These are phyloP conservation scores for Trichoderma sp. DNA, from an alignment of 2,329 filamentous ascomycete species.

Conservation along the genomic window DNA sequence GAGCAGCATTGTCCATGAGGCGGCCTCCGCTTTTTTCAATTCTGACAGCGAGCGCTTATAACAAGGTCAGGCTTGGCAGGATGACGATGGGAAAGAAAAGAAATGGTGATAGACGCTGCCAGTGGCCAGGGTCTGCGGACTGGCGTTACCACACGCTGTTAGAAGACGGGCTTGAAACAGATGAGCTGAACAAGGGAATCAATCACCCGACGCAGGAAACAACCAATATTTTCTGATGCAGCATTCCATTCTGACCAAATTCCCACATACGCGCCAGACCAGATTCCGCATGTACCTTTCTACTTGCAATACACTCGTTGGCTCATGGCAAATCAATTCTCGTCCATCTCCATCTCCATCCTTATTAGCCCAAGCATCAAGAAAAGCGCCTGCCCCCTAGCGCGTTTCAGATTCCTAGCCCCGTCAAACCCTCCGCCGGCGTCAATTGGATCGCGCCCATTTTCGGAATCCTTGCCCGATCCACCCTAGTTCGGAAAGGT, in stretches of 20 bases:
- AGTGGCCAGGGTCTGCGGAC: neutral
- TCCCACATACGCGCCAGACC: neutral
- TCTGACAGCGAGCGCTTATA: conserved; percentile 4
- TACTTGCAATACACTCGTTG: neutral
- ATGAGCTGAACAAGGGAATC: neutral
- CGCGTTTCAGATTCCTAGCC: conserved; percentile 15
- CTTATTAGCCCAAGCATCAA: neutral
- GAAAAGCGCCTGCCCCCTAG: neutral
- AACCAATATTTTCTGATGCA: neutral
- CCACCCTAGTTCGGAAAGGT: conserved; percentile 4
- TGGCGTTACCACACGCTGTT: neutral
- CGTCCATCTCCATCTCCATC: neutral
- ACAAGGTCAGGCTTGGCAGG: neutral
- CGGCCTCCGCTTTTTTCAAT: neutral
- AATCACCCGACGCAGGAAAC: neutral
- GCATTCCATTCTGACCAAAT: neutral
- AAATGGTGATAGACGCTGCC: conserved; percentile 22
- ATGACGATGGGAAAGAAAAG: neutral
- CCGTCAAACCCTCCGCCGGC: neutral
- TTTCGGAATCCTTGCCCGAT: conserved; percentile 20
- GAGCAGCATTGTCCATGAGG: neutral
- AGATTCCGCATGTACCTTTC: neutral
- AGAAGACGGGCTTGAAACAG: neutral
- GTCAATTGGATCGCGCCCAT: conserved; percentile 5
- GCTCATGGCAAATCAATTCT: neutral